Evolutionary conservation across 805 yeast species (phyloP).

Genomic region (Kurtzmaniella fragi): DNA sequence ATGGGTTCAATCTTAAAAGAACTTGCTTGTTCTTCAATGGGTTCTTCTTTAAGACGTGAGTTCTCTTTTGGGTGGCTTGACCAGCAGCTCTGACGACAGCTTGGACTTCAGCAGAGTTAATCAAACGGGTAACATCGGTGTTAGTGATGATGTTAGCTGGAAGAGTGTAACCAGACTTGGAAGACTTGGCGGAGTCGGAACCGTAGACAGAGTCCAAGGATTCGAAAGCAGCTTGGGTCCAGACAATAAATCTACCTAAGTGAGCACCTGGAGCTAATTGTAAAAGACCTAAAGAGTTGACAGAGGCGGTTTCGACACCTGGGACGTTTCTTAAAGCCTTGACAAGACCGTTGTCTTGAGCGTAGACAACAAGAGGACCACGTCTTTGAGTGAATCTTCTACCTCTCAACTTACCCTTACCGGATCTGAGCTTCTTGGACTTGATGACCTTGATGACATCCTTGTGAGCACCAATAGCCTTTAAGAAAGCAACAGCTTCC

Average conservation of each 20-base stretch:
- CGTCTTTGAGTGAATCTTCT: constrained; percentile 99
- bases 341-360: constrained; percentile 94
- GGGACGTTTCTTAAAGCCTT: constrained; percentile 99
- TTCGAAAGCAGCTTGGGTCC: constrained; percentile 99
- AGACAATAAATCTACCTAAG: constrained; percentile 98
- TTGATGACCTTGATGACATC: constrained; percentile 97
- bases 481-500: constrained; percentile 97
- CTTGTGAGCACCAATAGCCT: constrained; percentile 98
- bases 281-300: constrained; percentile 86
- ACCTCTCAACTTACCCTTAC: constrained; percentile 99
- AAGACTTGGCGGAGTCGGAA: constrained; percentile 76
- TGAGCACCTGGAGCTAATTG: constrained; percentile 99
- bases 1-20: constrained; percentile 97
- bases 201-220: constrained; percentile 97
- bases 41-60: constrained; percentile 97
- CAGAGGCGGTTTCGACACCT: constrained; percentile 97
- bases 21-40: constrained; percentile 96
- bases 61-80: constrained; percentile 87
- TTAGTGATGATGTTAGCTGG: constrained; percentile 93
- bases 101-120: constrained; percentile 99
- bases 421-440: constrained; percentile 98
- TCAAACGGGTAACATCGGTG: constrained; percentile 94
- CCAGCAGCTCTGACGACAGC: constrained; percentile 96
- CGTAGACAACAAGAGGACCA: constrained; percentile 99
- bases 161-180: constrained; percentile 85